Conservation (phyloP, 163 green algal genomes). For the Chlamydomonas reinhardtii region DNA sequence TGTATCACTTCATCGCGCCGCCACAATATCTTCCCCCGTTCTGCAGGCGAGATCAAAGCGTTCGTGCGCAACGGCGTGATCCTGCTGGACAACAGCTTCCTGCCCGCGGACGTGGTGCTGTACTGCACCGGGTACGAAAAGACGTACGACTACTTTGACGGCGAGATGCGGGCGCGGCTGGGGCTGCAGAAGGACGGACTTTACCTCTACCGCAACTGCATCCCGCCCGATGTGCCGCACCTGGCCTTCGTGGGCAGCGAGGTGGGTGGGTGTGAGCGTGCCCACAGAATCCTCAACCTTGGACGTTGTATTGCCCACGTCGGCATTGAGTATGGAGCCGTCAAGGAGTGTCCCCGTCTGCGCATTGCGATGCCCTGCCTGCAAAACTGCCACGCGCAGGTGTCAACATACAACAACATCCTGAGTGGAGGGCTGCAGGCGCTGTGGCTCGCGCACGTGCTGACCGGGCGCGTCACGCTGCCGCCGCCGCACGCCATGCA, state of each 20-base stretch:
- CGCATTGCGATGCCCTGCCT: no score
- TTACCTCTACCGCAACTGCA: constrained; percentile 57
- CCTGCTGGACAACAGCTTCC: constrained; percentile 27
- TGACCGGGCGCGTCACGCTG: not conserved
- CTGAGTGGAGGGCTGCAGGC: constrained; percentile 18
- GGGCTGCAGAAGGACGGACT: constrained; percentile 60
- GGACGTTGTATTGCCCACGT: no score
- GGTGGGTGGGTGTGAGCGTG: no score
- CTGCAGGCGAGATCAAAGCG: constrained; percentile 9
- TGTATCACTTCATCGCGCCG: no score
- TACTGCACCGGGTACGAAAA: constrained; percentile 50
- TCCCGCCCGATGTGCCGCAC: constrained; percentile 26
- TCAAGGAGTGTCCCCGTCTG: no score
- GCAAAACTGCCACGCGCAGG: not conserved
- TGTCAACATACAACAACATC: constrained; percentile 46
- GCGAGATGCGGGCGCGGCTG: constrained; percentile 2
- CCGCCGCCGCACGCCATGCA: not conserved
- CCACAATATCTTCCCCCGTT: no score
- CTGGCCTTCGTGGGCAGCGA: constrained; percentile 56
- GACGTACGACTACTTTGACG: constrained; percentile 41
- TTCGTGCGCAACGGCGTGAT: constrained; percentile 26
- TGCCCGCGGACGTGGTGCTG: constrained; percentile 31
- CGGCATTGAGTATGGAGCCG: no score
- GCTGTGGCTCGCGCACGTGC: constrained; percentile 5
- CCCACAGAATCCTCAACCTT: no score